phyloP scores from a whole-genome alignment of 2,329 filamentous ascomycete species.

The Coniochaeta prunicola region DNA sequence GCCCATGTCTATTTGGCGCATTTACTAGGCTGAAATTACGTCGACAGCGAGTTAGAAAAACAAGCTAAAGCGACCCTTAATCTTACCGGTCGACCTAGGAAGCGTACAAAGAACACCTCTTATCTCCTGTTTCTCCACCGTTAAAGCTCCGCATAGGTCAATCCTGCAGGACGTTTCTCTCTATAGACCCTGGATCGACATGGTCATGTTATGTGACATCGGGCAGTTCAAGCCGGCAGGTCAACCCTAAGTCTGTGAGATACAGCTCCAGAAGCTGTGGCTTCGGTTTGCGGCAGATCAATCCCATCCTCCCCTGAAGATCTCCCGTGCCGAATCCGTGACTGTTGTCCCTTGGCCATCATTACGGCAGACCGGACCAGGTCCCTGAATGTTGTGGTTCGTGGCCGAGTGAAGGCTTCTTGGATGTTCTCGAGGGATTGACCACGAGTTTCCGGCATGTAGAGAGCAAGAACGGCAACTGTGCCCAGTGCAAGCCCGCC shows the following conservation, averaged over 20 bases:
- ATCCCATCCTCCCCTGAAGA: neutral
- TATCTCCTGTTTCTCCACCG: too few species aligned
- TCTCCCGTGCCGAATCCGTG: neutral
- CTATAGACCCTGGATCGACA: too few species aligned
- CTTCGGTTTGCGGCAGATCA: neutral
- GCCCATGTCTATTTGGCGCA: too few species aligned
- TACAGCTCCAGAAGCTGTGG: neutral
- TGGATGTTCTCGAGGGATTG: constrained; percentile 41
- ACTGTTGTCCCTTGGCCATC: neutral
- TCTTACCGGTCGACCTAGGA: too few species aligned
- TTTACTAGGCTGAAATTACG: too few species aligned
- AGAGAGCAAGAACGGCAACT: constrained; percentile 27
- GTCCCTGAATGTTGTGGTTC: neutral
- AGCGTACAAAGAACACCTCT: too few species aligned
- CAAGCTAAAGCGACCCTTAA: too few species aligned
- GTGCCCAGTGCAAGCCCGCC: constrained; percentile 30
- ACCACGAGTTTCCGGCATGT: constrained; percentile 44
- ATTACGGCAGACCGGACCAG: neutral
- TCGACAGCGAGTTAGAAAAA: too few species aligned
- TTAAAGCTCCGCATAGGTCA: too few species aligned
- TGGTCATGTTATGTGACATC: too few species aligned
- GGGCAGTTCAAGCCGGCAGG: neutral
- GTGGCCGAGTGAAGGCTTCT: constrained; percentile 30
- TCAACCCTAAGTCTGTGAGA: neutral
- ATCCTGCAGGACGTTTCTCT: too few species aligned